phyloP scores from a whole-genome alignment of 2,329 filamentous ascomycete species.

The Diaporthe sp. region DNA sequence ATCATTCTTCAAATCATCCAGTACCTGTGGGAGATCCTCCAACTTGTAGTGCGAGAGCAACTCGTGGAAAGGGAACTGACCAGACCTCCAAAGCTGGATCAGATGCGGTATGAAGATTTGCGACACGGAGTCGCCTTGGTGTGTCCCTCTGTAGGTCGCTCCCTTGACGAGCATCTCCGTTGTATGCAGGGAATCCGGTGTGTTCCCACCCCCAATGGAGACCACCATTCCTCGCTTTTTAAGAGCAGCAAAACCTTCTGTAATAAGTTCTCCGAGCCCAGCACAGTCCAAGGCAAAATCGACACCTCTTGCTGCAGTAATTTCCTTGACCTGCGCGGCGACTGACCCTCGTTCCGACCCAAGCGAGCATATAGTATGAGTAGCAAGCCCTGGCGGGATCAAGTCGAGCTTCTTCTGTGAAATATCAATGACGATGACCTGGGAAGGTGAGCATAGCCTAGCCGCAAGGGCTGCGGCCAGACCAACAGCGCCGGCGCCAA shows the following conservation, averaged over 20 bases:
- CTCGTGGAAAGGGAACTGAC: slow-evolving; percentile 25
- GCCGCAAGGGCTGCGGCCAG: slow-evolving; percentile 36
- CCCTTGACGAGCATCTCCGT: slow-evolving; percentile 29
- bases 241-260: slow-evolving; percentile 12
- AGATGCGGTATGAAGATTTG: slow-evolving; percentile 33
- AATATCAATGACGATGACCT: slow-evolving; percentile 31
- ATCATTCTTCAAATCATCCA: slow-evolving; percentile 26
- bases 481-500: slow-evolving; percentile 37
- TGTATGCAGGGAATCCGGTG: not conserved
- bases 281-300: slow-evolving; percentile 37
- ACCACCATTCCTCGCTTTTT: slow-evolving; percentile 33
- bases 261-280: slow-evolving; percentile 30
- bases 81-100: slow-evolving; percentile 31
- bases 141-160: slow-evolving; percentile 34
- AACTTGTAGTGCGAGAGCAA: slow-evolving; percentile 25
- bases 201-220: slow-evolving; percentile 18
- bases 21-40: not conserved
- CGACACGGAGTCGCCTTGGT: slow-evolving; percentile 36
- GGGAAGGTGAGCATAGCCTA: slow-evolving; percentile 15
- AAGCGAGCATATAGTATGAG: slow-evolving; percentile 14
- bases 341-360: slow-evolving; percentile 12
- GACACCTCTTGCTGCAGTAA: slow-evolving; percentile 8
- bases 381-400: slow-evolving; percentile 28
- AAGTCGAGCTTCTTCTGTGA: slow-evolving; percentile 34
- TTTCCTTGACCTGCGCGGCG: slow-evolving; percentile 8